phyloP scores from a whole-genome alignment of 768 basidiomycete genomes.

The Lactifluus piperatus region DNA sequence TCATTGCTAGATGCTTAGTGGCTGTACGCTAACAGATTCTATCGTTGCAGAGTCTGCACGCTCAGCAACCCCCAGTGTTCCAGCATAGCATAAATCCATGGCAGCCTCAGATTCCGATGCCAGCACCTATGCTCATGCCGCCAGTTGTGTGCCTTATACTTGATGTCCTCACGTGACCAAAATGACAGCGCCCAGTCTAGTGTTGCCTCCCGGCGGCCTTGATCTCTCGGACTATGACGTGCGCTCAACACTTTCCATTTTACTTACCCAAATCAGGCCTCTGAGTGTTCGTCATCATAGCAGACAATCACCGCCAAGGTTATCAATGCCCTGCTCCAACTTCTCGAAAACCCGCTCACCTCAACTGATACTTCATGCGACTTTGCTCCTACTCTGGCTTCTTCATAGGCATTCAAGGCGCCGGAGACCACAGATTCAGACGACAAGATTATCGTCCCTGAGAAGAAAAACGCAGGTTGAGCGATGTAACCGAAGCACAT shows the following conservation, averaged over 20 bases:
- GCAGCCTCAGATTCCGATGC: slow-evolving; percentile 13
- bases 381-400: slow-evolving; percentile 32
- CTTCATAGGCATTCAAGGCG: slow-evolving; percentile 22
- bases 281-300: slow-evolving; percentile 21
- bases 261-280: slow-evolving; percentile 2
- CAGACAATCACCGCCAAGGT: slow-evolving; percentile 9
- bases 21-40: not conserved
- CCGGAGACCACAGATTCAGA: slow-evolving; percentile 27
- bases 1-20: not conserved
- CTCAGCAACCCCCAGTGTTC: slow-evolving; percentile 4
- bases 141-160: not conserved
- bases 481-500: slow-evolving; percentile 60
- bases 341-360: slow-evolving; percentile 17
- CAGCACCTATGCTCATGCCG: slow-evolving; percentile 14
- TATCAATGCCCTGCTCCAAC: slow-evolving; percentile 28
- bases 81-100: slow-evolving; percentile 10
- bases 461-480: slow-evolving; percentile 65
- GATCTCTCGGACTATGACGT: slow-evolving; percentile 13
- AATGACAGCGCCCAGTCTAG: not conserved
- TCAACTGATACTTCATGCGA: slow-evolving; percentile 44
- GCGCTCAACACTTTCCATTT: slow-evolving; percentile 8
- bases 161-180: not conserved
- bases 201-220: not conserved
- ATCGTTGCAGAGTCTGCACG: not conserved
- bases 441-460: slow-evolving; percentile 50